Conservation (phyloP, 2,329 filamentous ascomycete species). For the Colletotrichum sp. region DNA sequence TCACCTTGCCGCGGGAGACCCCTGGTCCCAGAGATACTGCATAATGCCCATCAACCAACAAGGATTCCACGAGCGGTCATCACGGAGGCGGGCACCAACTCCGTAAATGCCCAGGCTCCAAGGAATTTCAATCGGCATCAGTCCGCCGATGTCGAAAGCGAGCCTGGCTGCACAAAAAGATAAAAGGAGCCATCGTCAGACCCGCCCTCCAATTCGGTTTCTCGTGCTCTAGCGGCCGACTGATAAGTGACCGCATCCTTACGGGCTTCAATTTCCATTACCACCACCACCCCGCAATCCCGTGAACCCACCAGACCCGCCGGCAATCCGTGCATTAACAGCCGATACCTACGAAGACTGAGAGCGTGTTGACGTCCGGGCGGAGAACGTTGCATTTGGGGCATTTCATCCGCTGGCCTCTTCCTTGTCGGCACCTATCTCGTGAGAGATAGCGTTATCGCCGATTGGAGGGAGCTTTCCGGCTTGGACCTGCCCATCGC, state of each 20-base stretch:
- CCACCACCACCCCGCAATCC: not conserved
- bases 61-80: no score
- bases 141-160: not conserved
- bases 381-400: not conserved
- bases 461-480: not conserved
- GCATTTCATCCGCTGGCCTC: not conserved
- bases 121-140: not conserved
- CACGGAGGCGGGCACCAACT: not conserved
- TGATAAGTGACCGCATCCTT: not conserved
- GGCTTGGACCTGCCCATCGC: not conserved
- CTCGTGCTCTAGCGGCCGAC: conserved; percentile 8
- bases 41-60: not conserved
- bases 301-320: not conserved
- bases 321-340: not conserved
- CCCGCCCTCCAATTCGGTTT: not conserved
- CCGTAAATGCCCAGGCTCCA: not conserved
- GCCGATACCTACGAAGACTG: not conserved
- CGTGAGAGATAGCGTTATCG: not conserved
- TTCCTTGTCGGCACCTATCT: not conserved
- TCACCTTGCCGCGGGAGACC: not conserved
- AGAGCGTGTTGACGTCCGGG: not conserved
- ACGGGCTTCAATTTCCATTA: not conserved
- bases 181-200: not conserved
- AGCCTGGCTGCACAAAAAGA: not conserved
- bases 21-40: not conserved